Base-by-base conservation (phyloP, 768 basidiomycete species). In the Termitomyces eurrhizus region DNA sequence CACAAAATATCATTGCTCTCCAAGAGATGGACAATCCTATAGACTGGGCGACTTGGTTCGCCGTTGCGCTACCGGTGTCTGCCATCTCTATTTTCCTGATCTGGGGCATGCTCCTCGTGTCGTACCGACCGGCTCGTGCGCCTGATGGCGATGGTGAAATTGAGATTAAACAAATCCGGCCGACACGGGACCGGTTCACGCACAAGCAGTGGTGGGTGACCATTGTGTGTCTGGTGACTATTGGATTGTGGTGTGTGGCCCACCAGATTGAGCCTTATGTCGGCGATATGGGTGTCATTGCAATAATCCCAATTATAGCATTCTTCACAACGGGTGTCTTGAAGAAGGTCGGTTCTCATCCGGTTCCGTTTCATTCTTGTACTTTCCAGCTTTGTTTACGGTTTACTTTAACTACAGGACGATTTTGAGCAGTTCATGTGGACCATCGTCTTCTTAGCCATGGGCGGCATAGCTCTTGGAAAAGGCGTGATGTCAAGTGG, bases 261-360 rank as follows among this genome's bases (percentile, higher is more conserved):
- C 89, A 92, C 68, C 73, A 77, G 67, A 84, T 98, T 56, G 85
- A 95, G 69, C 73, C 77, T 7, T 77, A 77, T 51, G 80, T 98
- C 3, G 97, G 97, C 1, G 95, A 98, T 72, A 99, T 98, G 95
- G 97, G 97, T 35, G 82, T 98, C 67, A 95, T 99, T 64, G 95
- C 96, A 2, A 86, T 98, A 65, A 80, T 99, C 49, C 97, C 96
- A 0, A 81, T 98, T 49, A 80, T 98, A 7, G 89, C 90, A 1
- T 98, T 99, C 78, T 99, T 98, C 73, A 90, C 91, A 6, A 92
- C 94, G 0, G 93, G 93, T 0, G 86, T 98, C 6, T 76, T 99
- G 51, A 93, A 94, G 68, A 98, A 98, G 89, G 94, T 92, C 60
- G 35, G 65, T 54, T 21, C 3, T 44, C n/a, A 44, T 44, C 21